Evolutionary conservation across 306 rosid species (phyloP).

Genomic region (Pterocarpus macrocarpus): DNA sequence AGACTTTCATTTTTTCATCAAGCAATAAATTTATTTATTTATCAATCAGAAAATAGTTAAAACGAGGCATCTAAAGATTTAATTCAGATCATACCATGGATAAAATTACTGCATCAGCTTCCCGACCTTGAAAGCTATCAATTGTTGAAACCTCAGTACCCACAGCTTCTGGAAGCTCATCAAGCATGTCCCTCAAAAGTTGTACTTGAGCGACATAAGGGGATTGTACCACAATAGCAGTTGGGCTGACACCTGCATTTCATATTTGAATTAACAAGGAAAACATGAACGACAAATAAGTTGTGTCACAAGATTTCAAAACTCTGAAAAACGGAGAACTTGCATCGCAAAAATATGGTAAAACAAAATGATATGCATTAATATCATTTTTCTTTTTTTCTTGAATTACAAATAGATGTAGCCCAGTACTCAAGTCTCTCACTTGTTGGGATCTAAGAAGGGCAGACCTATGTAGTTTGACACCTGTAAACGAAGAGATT

Average conservation of each 20-base stretch:
- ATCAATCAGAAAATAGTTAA: conserved; percentile 34
- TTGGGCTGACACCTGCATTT: conserved; percentile 71
- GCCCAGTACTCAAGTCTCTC: too few species aligned
- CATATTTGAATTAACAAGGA: conserved; percentile 39
- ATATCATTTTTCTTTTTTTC: conserved; percentile 8
- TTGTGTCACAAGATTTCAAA: conserved; percentile 21
- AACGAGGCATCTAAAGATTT: conserved; percentile 28
- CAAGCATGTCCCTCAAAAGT: conserved; percentile 83
- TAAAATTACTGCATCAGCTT: conserved; percentile 90
- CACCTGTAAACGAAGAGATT: too few species aligned
- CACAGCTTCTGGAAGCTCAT: conserved; percentile 69
- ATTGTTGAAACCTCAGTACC: conserved; percentile 86
- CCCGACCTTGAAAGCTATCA: conserved; percentile 94
- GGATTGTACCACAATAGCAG: conserved; percentile 83
- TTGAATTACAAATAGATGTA: neutral
- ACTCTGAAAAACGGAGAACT: neutral
- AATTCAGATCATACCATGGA: conserved; percentile 69
- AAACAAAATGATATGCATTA: conserved; percentile 25
- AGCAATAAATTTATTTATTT: neutral
- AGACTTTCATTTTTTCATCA: neutral
- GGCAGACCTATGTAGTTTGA: too few species aligned
- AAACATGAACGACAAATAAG: conserved; percentile 39
- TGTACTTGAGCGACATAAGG: conserved; percentile 94
- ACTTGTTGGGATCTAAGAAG: too few species aligned
- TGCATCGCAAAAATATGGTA: conserved; percentile 5